Evolutionary conservation across 441 rosid species (phyloP).

Genomic region (Omphalea diandra): DNA sequence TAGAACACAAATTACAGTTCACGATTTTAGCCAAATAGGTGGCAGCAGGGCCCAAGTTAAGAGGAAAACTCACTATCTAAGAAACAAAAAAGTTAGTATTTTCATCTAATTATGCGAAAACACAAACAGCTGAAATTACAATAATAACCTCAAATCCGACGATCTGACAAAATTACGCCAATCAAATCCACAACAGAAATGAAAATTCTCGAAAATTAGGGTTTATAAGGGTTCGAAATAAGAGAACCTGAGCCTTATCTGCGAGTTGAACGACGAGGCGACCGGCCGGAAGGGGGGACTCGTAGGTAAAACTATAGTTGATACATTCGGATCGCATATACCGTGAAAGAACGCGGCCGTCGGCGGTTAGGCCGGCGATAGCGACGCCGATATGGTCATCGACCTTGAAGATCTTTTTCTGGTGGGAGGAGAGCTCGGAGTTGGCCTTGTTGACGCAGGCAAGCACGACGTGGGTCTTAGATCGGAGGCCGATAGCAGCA

Average conservation of each 20-base stretch:
- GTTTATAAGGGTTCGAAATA: not conserved
- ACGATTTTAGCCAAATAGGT: not conserved
- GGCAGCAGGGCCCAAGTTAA: not conserved
- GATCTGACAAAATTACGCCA: not conserved
- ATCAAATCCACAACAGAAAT: slow-evolving; percentile 4
- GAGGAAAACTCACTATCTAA: not conserved
- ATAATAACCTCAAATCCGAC: slow-evolving; percentile 3
- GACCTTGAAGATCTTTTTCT: slow-evolving; percentile 96
- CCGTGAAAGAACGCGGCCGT: slow-evolving; percentile 93
- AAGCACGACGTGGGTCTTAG: slow-evolving; percentile 79
- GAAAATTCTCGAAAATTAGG: slow-evolving; percentile 1
- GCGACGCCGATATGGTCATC: slow-evolving; percentile 98
- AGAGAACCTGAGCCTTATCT: slow-evolving; percentile 90
- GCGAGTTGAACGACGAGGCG: slow-evolving; percentile 96
- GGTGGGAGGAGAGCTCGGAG: slow-evolving; percentile 93
- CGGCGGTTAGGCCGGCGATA: slow-evolving; percentile 95
- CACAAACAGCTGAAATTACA: not conserved
- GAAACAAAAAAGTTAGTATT: not conserved
- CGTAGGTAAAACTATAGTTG: slow-evolving; percentile 79
- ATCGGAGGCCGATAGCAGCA: slow-evolving; percentile 96
- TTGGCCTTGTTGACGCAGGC: slow-evolving; percentile 92
- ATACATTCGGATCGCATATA: slow-evolving; percentile 95
- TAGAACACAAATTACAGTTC: not conserved
- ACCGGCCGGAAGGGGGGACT: slow-evolving; percentile 93
- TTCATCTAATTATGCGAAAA: not conserved